A percentile compares a stretch with the other conserved stretches of the same genome.
phyloP scores from a whole-genome alignment of 192 early-diverging fungal species.

The Phlyctochytrium planicorne region DNA sequence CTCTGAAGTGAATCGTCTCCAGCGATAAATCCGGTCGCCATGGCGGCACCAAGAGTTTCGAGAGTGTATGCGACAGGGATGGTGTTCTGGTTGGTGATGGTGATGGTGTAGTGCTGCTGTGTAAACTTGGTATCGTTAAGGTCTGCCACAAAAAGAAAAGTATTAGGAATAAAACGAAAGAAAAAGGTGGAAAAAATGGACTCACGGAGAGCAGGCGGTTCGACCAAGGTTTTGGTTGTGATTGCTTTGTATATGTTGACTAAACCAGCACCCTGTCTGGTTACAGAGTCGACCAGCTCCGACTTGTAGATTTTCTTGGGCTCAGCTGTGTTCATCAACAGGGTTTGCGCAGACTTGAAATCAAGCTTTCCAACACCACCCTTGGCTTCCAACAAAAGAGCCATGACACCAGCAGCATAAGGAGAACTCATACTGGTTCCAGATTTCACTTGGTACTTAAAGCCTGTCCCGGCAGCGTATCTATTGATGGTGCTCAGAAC shows the following conservation, averaged over 20 bases:
- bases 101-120: neutral
- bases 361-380: conserved; percentile 24
- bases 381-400: conserved; percentile 55
- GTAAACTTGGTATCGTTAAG: conserved; percentile 4
- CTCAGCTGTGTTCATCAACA: conserved; percentile 18
- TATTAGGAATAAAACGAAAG: neutral
- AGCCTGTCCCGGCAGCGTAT: too few relatives aligned
- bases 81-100: neutral
- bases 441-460: conserved; percentile 21
- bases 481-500: conserved; percentile 20
- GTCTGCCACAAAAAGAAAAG: neutral
- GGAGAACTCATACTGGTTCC: conserved; percentile 86
- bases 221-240: conserved; percentile 30
- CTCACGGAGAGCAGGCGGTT: conserved; percentile 39
- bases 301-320: conserved; percentile 19
- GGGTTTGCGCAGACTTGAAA: conserved; percentile 21
- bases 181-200: too few relatives aligned
- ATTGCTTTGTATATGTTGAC: conserved; percentile 49
- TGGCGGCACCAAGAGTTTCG: neutral
- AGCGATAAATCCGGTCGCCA: neutral
- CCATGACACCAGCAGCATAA: conserved; percentile 67
- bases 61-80: conserved; percentile 12
- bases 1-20: neutral
- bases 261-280: conserved; percentile 54
- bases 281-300: conserved; percentile 8